These are phyloP conservation scores for Bretziella fagacearum DNA, from an alignment of 2,329 filamentous ascomycete species.

Conservation along the genomic window DNA sequence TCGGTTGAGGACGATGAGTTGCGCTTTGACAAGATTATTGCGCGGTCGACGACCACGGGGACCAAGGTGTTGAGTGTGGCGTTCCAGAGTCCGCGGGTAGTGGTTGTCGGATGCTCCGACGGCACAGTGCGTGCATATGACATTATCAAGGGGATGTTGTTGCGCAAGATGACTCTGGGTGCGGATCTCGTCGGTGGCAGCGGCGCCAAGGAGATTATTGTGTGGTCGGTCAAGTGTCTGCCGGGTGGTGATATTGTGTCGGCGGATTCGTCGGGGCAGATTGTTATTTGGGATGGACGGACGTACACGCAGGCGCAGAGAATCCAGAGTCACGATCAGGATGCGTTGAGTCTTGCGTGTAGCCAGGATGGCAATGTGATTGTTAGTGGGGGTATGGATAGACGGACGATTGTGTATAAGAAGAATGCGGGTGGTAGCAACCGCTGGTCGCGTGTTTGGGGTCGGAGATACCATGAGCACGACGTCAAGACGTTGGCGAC, in stretches of 20 bases:
- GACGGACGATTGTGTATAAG: slow-evolving; percentile 69
- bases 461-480: slow-evolving; percentile 74
- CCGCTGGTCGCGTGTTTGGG: slow-evolving; percentile 73
- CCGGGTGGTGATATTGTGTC: slow-evolving; percentile 81
- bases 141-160: slow-evolving; percentile 54
- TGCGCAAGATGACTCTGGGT: slow-evolving; percentile 75
- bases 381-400: slow-evolving; percentile 82
- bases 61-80: slow-evolving; percentile 79
- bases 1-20: slow-evolving; percentile 74
- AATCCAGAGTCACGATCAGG: slow-evolving; percentile 72
- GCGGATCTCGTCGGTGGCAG: slow-evolving; percentile 46
- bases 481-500: slow-evolving; percentile 90
- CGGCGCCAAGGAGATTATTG: slow-evolving; percentile 68
- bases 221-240: slow-evolving; percentile 85
- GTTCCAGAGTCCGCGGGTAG: slow-evolving; percentile 68
- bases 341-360: slow-evolving; percentile 73
- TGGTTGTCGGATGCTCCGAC: slow-evolving; percentile 89
- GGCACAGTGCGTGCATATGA: slow-evolving; percentile 88
- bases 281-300: slow-evolving; percentile 85
- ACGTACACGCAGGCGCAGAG: slow-evolving; percentile 79
- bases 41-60: slow-evolving; percentile 64
- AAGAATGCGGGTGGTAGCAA: slow-evolving; percentile 39
- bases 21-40: slow-evolving; percentile 58
- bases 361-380: slow-evolving; percentile 68
- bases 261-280: slow-evolving; percentile 83